Base-by-base conservation (phyloP, 2,329 filamentous ascomycete genomes). In the Scedosporium aurantiacum region DNA sequence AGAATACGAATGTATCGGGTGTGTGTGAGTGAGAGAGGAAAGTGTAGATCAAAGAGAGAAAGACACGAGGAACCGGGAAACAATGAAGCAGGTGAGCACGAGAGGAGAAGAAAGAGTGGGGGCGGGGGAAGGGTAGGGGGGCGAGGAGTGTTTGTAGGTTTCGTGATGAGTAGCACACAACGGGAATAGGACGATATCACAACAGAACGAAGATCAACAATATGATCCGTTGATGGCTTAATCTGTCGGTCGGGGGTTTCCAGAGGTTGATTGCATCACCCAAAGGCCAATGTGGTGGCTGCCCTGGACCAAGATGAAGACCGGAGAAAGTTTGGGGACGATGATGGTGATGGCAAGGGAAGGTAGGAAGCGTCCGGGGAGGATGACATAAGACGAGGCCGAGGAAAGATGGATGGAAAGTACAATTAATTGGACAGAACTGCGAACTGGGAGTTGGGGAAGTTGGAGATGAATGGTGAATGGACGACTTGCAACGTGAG, bases 341-440 rank as follows among this genome's bases (percentile, higher is more conserved):
- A 47, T 21, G 43, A n/a, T 37, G 32, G n/a, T 14, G 3, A 18
- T 47, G 43, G 16, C n/a, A 47, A 47, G 43, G 43, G 21, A 47
- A 47, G 43, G 43, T 37, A 37, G 2, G 32, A 21, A 47, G 43
- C 14, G 43, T 47, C 52, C 23, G 12, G 23, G 57, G 60, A 54
- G 62, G 63, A 64, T 64, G 63, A 64, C 63, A 63, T 64, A 64
- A 63, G 63, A 57, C 57, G 57, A 58, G 57, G 4, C n/a, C 28
- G 37, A 40, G 27, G 55, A 14, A n/a, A 47, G 43, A 47, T 27
- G 7, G 23, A 32, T 23, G 23, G 52, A 28, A 47, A n/a, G 16
- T 21, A 21, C 5, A 10, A 47, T 41, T 14, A 41, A 14, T 47
- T 47, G 16, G 43, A 37, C 28, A 3, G 28, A 37, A 8, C 8